Evolutionary conservation across 2,329 filamentous ascomycete genomes (phyloP).

Genomic region (Colletotrichum destructivum): DNA sequence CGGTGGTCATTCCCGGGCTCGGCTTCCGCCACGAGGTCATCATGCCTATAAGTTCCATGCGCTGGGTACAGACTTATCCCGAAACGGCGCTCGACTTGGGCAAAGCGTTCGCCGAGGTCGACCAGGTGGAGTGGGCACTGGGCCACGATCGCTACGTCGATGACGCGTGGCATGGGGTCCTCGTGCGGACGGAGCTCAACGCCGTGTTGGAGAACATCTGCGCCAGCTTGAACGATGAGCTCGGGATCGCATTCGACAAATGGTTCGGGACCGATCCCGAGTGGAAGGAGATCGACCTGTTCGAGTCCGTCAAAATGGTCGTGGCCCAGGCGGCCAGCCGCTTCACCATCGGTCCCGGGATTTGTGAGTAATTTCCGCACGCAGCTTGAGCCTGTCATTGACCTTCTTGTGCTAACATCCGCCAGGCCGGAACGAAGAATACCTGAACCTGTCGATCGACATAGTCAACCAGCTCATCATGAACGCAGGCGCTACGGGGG

Average conservation of each 20-base stretch:
- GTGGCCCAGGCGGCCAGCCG: slow-evolving; percentile 50
- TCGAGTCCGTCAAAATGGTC: slow-evolving; percentile 47
- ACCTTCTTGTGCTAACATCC: not conserved
- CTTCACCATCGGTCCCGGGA: slow-evolving; percentile 51
- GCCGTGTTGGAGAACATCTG: slow-evolving; percentile 52
- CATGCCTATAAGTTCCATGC: slow-evolving; percentile 56
- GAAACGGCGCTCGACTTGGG: slow-evolving; percentile 53
- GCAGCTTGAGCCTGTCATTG: not conserved
- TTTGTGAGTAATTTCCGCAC: slow-evolving; percentile 45
- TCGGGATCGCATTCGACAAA: slow-evolving; percentile 52
- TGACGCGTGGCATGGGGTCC: slow-evolving; percentile 54
- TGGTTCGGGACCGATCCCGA: slow-evolving; percentile 52
- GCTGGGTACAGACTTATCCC: slow-evolving; percentile 58
- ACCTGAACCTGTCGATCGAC: slow-evolving; percentile 49
- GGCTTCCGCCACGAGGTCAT: slow-evolving; percentile 58
- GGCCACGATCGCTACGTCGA: slow-evolving; percentile 52
- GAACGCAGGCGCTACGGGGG: slow-evolving; percentile 51
- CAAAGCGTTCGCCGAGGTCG: slow-evolving; percentile 56
- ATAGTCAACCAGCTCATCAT: slow-evolving; percentile 52
- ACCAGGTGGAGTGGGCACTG: slow-evolving; percentile 55
- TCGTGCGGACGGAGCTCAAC: slow-evolving; percentile 56
- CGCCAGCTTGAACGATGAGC: slow-evolving; percentile 53
- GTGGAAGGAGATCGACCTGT: slow-evolving; percentile 54
- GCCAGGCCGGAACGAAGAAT: slow-evolving; percentile 53
- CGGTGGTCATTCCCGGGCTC: slow-evolving; percentile 59